Evolutionary conservation across 2,329 filamentous ascomycete genomes (phyloP).

Genomic region (Cercospora brassicicola): DNA sequence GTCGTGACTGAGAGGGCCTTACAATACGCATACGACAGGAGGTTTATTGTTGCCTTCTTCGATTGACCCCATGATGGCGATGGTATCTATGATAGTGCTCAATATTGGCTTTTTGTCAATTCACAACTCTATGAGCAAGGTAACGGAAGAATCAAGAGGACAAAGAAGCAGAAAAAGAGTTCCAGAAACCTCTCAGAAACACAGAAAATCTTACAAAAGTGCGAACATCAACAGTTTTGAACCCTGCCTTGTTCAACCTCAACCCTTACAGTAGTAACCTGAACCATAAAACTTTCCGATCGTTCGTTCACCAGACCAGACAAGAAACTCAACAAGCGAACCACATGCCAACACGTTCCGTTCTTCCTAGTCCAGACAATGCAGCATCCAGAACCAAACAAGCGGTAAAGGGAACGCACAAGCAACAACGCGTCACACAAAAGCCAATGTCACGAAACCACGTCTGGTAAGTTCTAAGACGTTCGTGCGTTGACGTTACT

Average conservation of each 20-base stretch:
- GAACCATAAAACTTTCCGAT: not conserved
- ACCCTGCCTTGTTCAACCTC: not conserved
- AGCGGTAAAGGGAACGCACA: not conserved
- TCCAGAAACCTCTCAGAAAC: not conserved
- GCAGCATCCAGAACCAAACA: not conserved
- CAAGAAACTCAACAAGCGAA: not conserved
- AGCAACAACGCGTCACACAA: not conserved
- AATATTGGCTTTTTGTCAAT: not conserved
- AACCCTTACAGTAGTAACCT: not conserved
- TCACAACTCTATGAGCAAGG: not conserved
- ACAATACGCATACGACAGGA: constrained; percentile 86
- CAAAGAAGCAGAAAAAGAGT: not conserved
- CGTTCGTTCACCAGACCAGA: not conserved
- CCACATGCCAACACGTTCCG: not conserved
- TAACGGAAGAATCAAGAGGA: not conserved
- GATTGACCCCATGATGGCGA: constrained; percentile 9
- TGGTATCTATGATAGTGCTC: too few species aligned
- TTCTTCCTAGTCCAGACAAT: not conserved
- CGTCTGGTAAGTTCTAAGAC: not conserved
- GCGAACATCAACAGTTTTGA: not conserved
- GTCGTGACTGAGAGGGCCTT: constrained; percentile 33
- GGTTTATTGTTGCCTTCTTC: constrained; percentile 34
- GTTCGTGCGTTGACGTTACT: not conserved
- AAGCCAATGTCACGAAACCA: not conserved
- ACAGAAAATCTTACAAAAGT: not conserved